Base-by-base conservation (phyloP, 202 grass and related monocot species). In the Saccharum hybrid region DNA sequence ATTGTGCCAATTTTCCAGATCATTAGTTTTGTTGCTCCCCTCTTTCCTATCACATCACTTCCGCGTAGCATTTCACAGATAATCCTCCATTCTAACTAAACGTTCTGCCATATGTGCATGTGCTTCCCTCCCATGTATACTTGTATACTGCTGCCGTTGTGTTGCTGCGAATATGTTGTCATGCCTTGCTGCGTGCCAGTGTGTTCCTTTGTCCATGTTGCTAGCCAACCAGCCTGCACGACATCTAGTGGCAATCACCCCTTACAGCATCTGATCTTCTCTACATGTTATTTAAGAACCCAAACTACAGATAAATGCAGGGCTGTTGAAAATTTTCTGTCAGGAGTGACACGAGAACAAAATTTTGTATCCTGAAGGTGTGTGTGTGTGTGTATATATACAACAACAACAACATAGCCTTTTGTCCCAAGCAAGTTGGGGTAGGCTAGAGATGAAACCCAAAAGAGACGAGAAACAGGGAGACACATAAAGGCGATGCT, bases 31-130 rank as follows among this genome's bases (percentile, higher is more conserved):
- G 11, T 5, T 19, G 49, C 26, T 46, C 73, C 41, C 40, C 34
- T 63, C 37, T 76, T 34, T 8, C 23, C 11, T 46, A 61, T 69
- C 72, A 9, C 51, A 61, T 70, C 64, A 69, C 7, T 37, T 81
- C 4, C 48, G 70, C 14, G 2, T 40, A 68, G 12, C 8, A 52
- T 16, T 26, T n/a, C 22, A 69, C 39, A 69, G 5, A 56, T 56
- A n/a, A 56, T n/a, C 7, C 18, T 8, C 18, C 6, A 56, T n/a
- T 56, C 52, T 56, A 21, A n/a, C 51, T 54, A 54, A 54, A n/a
- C 2, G 52, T n/a, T 21, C 19, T n/a, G 18, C 18, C 51, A 56
- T 60, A 52, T 38, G 18, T 49, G 76, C 14, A 46, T 46, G 38
- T 39, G 39, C 65, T 39, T 69, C 66, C 14, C 37, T 13, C 38